phyloP scores from a whole-genome alignment of 805 yeast species.

The Pichia kluyveri region DNA sequence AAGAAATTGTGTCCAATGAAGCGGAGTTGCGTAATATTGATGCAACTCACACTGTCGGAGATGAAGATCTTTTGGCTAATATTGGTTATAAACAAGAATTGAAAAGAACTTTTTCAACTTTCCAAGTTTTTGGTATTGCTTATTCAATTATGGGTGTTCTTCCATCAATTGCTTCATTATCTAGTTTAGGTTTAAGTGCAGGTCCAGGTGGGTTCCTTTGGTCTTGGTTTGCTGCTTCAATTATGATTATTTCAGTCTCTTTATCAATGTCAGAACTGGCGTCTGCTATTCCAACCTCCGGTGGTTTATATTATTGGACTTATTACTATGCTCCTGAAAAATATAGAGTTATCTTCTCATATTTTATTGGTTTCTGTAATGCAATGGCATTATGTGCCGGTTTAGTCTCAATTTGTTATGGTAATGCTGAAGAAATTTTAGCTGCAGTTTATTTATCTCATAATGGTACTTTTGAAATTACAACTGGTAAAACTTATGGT shows the following conservation, averaged over 20 bases:
- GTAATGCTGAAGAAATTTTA: conserved; percentile 50
- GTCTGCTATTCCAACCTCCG: conserved; percentile 65
- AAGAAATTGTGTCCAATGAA: conserved; percentile 17
- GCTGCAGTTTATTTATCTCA: conserved; percentile 44
- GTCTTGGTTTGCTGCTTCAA: conserved; percentile 61
- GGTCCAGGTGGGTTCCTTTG: conserved; percentile 60
- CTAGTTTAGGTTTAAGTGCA: conserved; percentile 44
- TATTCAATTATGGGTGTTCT: conserved; percentile 65
- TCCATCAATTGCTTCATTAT: conserved; percentile 52
- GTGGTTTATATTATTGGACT: conserved; percentile 67
- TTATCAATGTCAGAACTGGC: conserved; percentile 57
- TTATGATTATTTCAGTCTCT: conserved; percentile 51
- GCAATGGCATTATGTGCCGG: conserved; percentile 61
- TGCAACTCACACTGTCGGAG: conserved; percentile 19
- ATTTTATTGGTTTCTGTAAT: conserved; percentile 58
- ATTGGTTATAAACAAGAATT: conserved; percentile 68
- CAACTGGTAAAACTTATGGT: conserved; percentile 50
- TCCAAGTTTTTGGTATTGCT: conserved; percentile 64
- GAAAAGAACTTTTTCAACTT: conserved; percentile 47
- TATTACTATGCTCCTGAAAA: conserved; percentile 54
- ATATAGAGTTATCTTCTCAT: conserved; percentile 44
- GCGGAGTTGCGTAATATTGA: conserved; percentile 22
- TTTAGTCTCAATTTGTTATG: conserved; percentile 59
- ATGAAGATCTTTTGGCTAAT: conserved; percentile 34
- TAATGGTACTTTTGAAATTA: conserved; percentile 48